A percentile compares a stretch with the other conserved stretches of the same genome.
phyloP scores from a whole-genome alignment of 352 stramenopile genomes.

The Phytophthora litchii region DNA sequence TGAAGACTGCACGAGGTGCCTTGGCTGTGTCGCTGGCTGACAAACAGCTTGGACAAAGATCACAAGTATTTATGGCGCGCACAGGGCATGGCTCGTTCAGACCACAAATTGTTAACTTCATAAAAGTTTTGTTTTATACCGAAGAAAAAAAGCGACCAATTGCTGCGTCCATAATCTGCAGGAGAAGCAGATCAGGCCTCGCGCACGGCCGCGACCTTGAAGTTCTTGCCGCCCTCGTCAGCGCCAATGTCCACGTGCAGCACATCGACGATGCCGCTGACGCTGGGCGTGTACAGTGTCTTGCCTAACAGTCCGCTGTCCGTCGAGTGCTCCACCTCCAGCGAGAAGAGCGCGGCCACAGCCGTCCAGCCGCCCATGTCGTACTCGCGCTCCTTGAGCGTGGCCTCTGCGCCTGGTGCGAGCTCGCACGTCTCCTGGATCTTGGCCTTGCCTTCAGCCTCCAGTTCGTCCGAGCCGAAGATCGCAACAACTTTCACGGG shows the following conservation, averaged over 20 bases:
- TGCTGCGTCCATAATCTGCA: neutral
- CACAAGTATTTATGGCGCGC: slow-evolving; percentile 51
- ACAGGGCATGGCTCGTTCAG: slow-evolving; percentile 15
- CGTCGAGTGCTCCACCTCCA: slow-evolving; percentile 56
- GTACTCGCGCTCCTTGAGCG: slow-evolving; percentile 69
- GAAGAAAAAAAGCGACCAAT: slow-evolving; percentile 1
- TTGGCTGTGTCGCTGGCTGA: slow-evolving; percentile 7
- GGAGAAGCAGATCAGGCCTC: slow-evolving; percentile 35
- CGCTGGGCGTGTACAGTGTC: slow-evolving; percentile 59
- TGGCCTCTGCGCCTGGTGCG: slow-evolving; percentile 40
- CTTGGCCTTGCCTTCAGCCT: slow-evolving; percentile 68
- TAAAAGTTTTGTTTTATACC: slow-evolving; percentile 38
- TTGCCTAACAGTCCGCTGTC: slow-evolving; percentile 35
- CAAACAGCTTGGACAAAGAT: slow-evolving; percentile 40
- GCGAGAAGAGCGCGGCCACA: slow-evolving; percentile 56
- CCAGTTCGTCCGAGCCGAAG: slow-evolving; percentile 78
- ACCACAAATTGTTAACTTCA: slow-evolving; percentile 29
- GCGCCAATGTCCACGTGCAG: slow-evolving; percentile 68
- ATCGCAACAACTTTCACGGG: slow-evolving; percentile 58
- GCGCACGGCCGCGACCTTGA: slow-evolving; percentile 51
- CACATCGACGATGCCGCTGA: slow-evolving; percentile 59
- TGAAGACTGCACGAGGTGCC: neutral
- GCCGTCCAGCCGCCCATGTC: slow-evolving; percentile 83
- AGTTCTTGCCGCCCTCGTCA: slow-evolving; percentile 37
- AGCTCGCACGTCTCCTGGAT: slow-evolving; percentile 63